Percentiles rank a stretch among this genome's conserved stretches.
phyloP scores from a whole-genome alignment of 2,329 filamentous ascomycete genomes.

The Claviceps africana region DNA sequence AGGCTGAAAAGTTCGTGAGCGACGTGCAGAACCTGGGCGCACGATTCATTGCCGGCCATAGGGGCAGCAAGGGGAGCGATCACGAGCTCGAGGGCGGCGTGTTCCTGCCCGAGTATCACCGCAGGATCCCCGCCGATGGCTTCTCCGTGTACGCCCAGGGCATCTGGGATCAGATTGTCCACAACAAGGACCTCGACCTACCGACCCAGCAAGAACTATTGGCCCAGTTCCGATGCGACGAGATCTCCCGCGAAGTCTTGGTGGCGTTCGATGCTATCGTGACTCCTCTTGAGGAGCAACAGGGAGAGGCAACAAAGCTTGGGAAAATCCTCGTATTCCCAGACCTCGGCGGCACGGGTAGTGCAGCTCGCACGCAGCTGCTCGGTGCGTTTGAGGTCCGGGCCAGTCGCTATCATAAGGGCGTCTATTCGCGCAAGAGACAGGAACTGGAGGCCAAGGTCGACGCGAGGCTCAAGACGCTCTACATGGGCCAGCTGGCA shows the following conservation, averaged over 20 bases:
- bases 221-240: slow-evolving; percentile 93
- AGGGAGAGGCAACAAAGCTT: slow-evolving; percentile 57
- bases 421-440: slow-evolving; percentile 76
- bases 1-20: slow-evolving; percentile 75
- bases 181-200: slow-evolving; percentile 94
- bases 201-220: slow-evolving; percentile 94
- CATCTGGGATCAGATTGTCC: slow-evolving; percentile 96
- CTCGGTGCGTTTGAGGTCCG: slow-evolving; percentile 79
- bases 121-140: slow-evolving; percentile 92
- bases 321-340: slow-evolving; percentile 61
- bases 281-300: slow-evolving; percentile 70
- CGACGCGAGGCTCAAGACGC: slow-evolving; percentile 71
- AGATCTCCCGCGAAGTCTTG: slow-evolving; percentile 83
- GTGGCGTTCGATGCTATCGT: slow-evolving; percentile 73
- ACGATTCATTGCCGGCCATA: slow-evolving; percentile 71
- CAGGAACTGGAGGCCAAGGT: slow-evolving; percentile 76
- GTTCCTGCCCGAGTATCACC: slow-evolving; percentile 87
- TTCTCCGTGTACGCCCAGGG: slow-evolving; percentile 87
- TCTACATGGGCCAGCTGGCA: slow-evolving; percentile 78
- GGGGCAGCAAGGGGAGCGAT: slow-evolving; percentile 53
- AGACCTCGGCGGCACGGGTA: slow-evolving; percentile 62
- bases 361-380: slow-evolving; percentile 54
- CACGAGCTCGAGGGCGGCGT: slow-evolving; percentile 66
- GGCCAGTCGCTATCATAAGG: slow-evolving; percentile 92
- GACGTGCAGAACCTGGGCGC: slow-evolving; percentile 69